phyloP scores from a whole-genome alignment of 2,329 filamentous ascomycete genomes.

The Dothistroma septosporum region DNA sequence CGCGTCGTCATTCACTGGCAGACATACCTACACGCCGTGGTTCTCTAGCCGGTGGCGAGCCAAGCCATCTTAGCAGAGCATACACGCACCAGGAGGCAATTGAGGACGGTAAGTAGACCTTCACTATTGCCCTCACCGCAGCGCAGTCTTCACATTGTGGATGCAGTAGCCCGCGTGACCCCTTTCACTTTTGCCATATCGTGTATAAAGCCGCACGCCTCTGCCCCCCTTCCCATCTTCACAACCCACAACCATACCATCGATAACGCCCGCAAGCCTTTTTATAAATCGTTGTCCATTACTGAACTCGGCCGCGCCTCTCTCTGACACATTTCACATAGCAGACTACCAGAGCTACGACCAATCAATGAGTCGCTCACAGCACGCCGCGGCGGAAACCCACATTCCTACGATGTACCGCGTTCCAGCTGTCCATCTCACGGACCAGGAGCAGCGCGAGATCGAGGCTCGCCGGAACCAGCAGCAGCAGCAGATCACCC shows the following conservation, averaged over 20 bases:
- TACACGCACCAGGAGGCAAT: slow-evolving; percentile 20
- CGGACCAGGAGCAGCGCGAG: slow-evolving; percentile 24
- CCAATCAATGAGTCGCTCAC: slow-evolving; percentile 12
- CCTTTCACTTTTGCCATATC: not conserved
- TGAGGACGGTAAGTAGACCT: slow-evolving; percentile 19
- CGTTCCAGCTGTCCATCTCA: slow-evolving; percentile 28
- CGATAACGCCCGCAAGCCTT: not conserved
- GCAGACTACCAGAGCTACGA: slow-evolving; percentile 20
- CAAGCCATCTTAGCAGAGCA: slow-evolving; percentile 20
- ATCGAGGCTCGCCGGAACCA: slow-evolving; percentile 15
- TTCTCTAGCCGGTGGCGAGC: slow-evolving; percentile 30
- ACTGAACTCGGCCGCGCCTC: not conserved
- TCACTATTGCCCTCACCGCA: not conserved
- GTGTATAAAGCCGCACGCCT: not conserved
- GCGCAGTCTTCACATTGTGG: not conserved
- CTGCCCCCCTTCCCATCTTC: not conserved
- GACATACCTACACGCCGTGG: slow-evolving; percentile 38
- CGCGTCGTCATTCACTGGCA: slow-evolving; percentile 74
- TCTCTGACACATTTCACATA: not conserved
- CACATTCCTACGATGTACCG: slow-evolving; percentile 30
- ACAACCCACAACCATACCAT: not conserved
- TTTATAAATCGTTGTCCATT: not conserved
- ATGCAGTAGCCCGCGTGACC: slow-evolving; percentile 5
- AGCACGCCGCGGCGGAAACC: slow-evolving; percentile 16
- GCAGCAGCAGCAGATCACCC: slow-evolving; percentile 24